These are phyloP conservation scores for Neopestalotiopsis sp. DNA, from an alignment of 2,329 filamentous ascomycete species.

Conservation along the genomic window DNA sequence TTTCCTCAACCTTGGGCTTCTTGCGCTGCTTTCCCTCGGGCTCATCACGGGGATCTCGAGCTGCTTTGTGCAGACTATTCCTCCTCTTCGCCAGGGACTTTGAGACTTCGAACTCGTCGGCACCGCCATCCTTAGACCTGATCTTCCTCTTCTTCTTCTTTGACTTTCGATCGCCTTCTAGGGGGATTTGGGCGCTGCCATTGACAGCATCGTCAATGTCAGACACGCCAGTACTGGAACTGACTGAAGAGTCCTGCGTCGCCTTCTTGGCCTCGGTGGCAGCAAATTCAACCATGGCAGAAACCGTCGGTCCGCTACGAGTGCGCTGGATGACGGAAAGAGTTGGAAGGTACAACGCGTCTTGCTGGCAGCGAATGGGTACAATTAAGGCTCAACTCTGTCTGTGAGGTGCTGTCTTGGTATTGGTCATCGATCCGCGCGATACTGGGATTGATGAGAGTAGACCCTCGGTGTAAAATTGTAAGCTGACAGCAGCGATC, in stretches of 20 bases:
- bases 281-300: conserved; percentile 37
- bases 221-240: conserved; percentile 29
- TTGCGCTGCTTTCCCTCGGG: conserved; percentile 40
- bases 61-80: conserved; percentile 64
- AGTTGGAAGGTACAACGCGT: not conserved
- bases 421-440: conserved; percentile 1
- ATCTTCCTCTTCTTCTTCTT: conserved; percentile 36
- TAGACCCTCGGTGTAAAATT: not conserved
- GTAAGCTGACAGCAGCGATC: not conserved
- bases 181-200: conserved; percentile 27
- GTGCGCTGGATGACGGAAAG: not conserved
- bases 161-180: conserved; percentile 37
- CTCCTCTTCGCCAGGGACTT: conserved; percentile 46
- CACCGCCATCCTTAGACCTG: conserved; percentile 33
- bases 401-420: not conserved
- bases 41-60: conserved; percentile 65
- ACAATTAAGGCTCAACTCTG: not conserved
- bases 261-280: conserved; percentile 24
- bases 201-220: conserved; percentile 39
- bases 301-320: not conserved
- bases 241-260: conserved; percentile 25
- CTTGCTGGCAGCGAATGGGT: not conserved
- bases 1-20: conserved; percentile 41
- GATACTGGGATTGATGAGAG: not conserved
- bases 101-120: conserved; percentile 39